Conservation (phyloP, 768 basidiomycete genomes). For the Kwoniella heveanensis region DNA sequence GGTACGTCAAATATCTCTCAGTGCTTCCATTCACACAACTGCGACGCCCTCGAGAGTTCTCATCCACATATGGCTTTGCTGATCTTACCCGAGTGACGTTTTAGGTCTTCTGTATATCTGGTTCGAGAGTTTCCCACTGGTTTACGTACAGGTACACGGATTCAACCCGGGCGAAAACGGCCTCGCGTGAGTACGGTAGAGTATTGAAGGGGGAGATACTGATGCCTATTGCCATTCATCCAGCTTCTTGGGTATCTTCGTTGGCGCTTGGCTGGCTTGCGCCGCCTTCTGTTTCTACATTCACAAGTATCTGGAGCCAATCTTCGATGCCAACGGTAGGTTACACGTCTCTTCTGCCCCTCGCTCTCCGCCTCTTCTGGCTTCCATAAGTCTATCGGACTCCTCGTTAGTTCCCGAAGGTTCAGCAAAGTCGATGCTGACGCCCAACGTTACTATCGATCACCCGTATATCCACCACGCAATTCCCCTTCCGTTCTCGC, state of each 20-base stretch:
- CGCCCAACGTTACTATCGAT: too few species aligned
- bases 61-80: too few species aligned
- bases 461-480: too few species aligned
- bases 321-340: slow-evolving; percentile 22
- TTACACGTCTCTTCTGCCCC: not conserved
- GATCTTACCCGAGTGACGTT: too few species aligned
- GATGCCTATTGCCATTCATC: not conserved
- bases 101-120: slow-evolving; percentile 21
- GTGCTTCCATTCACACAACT: not conserved
- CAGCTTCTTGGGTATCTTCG: slow-evolving; percentile 25
- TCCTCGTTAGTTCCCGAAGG: too few species aligned
- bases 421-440: too few species aligned
- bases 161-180: slow-evolving; percentile 20
- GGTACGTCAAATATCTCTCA: slow-evolving; percentile 8
- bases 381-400: too few species aligned
- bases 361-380: not conserved
- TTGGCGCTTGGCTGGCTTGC: slow-evolving; percentile 21
- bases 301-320: slow-evolving; percentile 20
- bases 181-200: slow-evolving; percentile 12
- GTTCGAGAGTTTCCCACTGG: slow-evolving; percentile 21
- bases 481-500: not conserved
- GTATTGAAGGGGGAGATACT: too few species aligned
- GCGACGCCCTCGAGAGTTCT: too few species aligned
- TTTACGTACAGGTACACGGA: slow-evolving; percentile 15
- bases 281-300: slow-evolving; percentile 19